A percentile compares a stretch with the other conserved stretches of the same genome.
Conservation (phyloP, 2,329 filamentous ascomycete genomes). For the Bipolaris oryzae region DNA sequence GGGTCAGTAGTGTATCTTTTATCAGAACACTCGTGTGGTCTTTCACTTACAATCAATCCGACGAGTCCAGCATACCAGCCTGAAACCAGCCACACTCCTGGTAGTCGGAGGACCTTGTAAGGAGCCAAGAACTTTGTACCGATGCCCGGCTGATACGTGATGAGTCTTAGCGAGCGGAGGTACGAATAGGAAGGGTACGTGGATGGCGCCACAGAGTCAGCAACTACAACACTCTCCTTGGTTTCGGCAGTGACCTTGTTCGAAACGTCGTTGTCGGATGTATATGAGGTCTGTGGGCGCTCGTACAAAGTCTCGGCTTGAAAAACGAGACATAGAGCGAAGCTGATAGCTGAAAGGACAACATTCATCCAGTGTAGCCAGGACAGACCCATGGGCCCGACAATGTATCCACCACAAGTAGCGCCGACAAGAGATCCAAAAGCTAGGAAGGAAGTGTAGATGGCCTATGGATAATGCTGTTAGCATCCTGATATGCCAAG, state of each 20-base stretch:
- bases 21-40: too few species aligned
- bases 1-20: background rate
- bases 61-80: slow-evolving; percentile 52
- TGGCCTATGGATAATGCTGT: slow-evolving; percentile 32
- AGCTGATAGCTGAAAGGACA: slow-evolving; percentile 40
- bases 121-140: slow-evolving; percentile 46
- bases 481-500: background rate
- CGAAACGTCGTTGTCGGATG: slow-evolving; percentile 16
- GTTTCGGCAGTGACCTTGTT: slow-evolving; percentile 23
- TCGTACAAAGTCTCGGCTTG: slow-evolving; percentile 51
- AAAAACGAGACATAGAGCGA: slow-evolving; percentile 45
- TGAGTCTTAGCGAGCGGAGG: slow-evolving; percentile 44
- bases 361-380: slow-evolving; percentile 54
- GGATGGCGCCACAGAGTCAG: slow-evolving; percentile 14
- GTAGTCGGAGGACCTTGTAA: slow-evolving; percentile 47
- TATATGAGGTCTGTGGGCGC: slow-evolving; percentile 28
- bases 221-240: slow-evolving; percentile 23
- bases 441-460: slow-evolving; percentile 51
- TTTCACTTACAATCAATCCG: slow-evolving; percentile 44
- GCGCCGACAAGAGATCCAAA: slow-evolving; percentile 49
- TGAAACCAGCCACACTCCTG: slow-evolving; percentile 52
- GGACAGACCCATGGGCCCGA: slow-evolving; percentile 38
- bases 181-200: slow-evolving; percentile 42
- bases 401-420: slow-evolving; percentile 51
- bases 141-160: slow-evolving; percentile 45